These are phyloP conservation scores for Dendrobium officinale DNA, from an alignment of 106 monocot species.

Conservation along the genomic window DNA sequence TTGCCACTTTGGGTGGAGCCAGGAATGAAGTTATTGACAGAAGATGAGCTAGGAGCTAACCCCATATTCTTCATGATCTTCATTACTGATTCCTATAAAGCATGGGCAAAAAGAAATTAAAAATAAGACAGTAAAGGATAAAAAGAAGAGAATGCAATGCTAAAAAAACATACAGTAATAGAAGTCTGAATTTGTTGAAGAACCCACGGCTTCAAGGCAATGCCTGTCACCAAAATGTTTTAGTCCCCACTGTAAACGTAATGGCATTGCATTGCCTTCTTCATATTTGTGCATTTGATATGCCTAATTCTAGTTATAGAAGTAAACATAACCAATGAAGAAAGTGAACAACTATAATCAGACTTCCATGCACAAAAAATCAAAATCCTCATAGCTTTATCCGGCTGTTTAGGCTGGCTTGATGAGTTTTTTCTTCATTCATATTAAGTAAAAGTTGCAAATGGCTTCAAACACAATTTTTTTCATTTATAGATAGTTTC, in stretches of 20 bases:
- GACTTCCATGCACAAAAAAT: background rate
- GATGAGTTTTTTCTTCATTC: background rate
- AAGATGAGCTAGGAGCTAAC: constrained; percentile 27
- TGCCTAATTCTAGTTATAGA: background rate
- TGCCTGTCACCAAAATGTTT: constrained; percentile 19
- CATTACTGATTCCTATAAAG: constrained; percentile 36
- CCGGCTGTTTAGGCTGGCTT: background rate
- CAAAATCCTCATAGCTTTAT: background rate
- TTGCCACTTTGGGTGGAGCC: constrained; percentile 22
- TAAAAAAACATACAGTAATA: constrained; percentile 26
- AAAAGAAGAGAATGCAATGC: background rate
- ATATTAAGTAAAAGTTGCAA: background rate
- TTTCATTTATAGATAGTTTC: background rate
- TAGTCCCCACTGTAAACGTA: background rate
- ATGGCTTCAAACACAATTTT: background rate
- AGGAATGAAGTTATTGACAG: constrained; percentile 18
- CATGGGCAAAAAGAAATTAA: constrained; percentile 9
- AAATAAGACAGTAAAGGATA: background rate
- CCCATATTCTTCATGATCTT: constrained; percentile 43
- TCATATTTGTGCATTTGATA: background rate
- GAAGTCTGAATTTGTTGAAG: constrained; percentile 39
- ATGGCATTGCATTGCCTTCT: background rate
- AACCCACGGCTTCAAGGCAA: constrained; percentile 61
- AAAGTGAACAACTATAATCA: background rate
- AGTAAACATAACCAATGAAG: background rate